Evolutionary conservation across 805 yeast genomes (phyloP), one percentile per base, ranked within the genome.

Genomic region (Komagataella mondaviorum): DNA sequence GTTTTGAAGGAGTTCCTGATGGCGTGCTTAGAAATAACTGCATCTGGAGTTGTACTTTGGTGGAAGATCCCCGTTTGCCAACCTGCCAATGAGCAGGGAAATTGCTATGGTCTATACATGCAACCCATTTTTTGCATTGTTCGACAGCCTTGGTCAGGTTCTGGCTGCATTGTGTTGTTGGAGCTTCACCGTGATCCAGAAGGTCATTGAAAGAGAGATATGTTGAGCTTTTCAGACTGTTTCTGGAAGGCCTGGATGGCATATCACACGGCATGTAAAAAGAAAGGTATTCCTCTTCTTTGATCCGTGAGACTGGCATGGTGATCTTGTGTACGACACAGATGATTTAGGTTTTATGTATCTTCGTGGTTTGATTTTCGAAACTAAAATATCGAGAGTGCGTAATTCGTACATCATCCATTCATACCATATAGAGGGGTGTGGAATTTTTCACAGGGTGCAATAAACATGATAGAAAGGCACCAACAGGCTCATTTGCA

Each of bases 81-180:
- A 55, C 48, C 45, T 60, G 51, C 54, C 71, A 71, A 39, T 60
- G 53, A 54, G 74, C 70, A 16, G 56, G 52, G 4, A 62, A 66
- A 3, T 58, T 73, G 55, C 75, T 71, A 7, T 46, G 44, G 6
- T 49, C 51, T 2, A 23, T 30, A 51, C 68, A 65, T 23, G 44
- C 48, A 50, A 68, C 65, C 49, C 52, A 47, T 39, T 50, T 45
- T 46, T 30, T 45, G 36, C 52, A 46, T 17, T 45, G 22, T 45
- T 45, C 47, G 14, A 30, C 14, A 14, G 39, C 10, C 39, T 14
- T 30, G 4, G 39, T 8, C 39, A 7, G 39, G 10, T 30, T 30
- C 39, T 14, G 10, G 14, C 39, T 30, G 39, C 14, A 14, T 10
- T 14, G 39, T 14, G 39, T 30, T 10, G 39, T 30, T 30, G 39